Evolutionary conservation across 1,284 basidiomycete genomes (phyloP), one percentile per base, ranked within the genome.

Genomic region (Fomitopsis schrenkii): DNA sequence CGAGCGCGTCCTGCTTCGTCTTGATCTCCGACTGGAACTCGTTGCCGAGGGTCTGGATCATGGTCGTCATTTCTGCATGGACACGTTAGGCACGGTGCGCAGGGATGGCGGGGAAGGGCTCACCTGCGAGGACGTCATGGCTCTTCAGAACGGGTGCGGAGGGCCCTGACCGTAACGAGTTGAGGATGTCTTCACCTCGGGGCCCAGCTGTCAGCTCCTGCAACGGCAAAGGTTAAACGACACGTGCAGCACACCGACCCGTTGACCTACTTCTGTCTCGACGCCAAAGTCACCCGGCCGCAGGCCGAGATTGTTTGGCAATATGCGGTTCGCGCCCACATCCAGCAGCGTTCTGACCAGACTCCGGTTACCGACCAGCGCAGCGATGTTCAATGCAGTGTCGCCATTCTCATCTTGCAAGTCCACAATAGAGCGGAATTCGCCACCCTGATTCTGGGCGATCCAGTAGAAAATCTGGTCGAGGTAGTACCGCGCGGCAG

Each of bases 401-500:
- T 99, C 97, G 0, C 97, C 97, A 73, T 98, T 90, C 65, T 94
- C 88, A 73, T 99, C 97, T 75, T 96, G 94, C 44, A 97, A 80
- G 75, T 99, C 94, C 15, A 99, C 86, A 44, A 98, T 77, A 9
- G 85, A 88, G 69, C 84, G 83, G 71, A 96, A 92, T 60, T 90
- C 88, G 1, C 87, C 87, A 12, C 81, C 82, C 67, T 90, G 84
- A 62, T 87, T 79, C 61, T 88, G 82, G 40, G 87, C 91, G 67
- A 95, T 86, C 86, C 88, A 92, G 67, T 91, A 85, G 68, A 98
- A 88, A 58, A 98, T 85, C 66, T 91, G 89, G 63, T 97, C 94
- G 64, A 99, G 85, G 74, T 99, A 99, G 76, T 97, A 95, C 48
- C 93, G 83, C 15, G 97, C 96, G 36, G 88, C 84, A 1, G 86